Evolutionary conservation across 148 eudicot genomes (phyloP).

Genomic region (Arctostaphylos glauca): DNA sequence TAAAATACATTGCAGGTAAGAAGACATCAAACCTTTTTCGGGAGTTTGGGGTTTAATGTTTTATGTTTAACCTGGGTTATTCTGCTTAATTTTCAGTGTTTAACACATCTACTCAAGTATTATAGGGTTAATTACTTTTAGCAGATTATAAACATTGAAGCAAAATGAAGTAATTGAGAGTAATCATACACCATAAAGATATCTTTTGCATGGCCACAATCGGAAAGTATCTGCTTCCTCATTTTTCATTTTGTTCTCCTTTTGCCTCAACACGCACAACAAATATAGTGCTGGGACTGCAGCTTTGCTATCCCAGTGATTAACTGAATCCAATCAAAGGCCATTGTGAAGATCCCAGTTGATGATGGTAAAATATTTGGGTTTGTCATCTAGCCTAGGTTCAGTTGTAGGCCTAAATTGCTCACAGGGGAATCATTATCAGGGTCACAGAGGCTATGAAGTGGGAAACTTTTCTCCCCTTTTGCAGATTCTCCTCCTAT

Average conservation of each 20-base stretch:
- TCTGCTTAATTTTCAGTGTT: not conserved
- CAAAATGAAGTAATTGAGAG: not conserved
- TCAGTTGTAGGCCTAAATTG: conserved; percentile 31
- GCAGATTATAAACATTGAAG: not conserved
- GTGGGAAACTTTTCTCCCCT: conserved; percentile 7
- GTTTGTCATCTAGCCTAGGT: conserved; percentile 28
- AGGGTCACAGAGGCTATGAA: conserved; percentile 7
- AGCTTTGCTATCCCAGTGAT: conserved; percentile 29
- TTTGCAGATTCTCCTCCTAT: conserved; percentile 18
- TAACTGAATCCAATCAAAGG: conserved; percentile 39
- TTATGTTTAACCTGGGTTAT: not conserved
- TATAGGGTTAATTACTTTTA: not conserved
- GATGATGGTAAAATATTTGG: conserved; percentile 25
- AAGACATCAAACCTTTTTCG: not conserved
- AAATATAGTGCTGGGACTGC: conserved; percentile 26
- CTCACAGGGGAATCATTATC: conserved; percentile 30
- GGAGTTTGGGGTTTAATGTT: not conserved
- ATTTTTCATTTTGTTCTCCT: not conserved
- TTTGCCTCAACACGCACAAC: conserved; percentile 19
- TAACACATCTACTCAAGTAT: no score
- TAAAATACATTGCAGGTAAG: not conserved
- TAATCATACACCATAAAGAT: not conserved
- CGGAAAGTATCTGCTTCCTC: not conserved
- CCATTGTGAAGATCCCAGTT: conserved; percentile 32
- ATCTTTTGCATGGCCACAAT: not conserved